Base-by-base conservation (phyloP, 192 early-diverging fungal species). In the Backusella westeae region DNA sequence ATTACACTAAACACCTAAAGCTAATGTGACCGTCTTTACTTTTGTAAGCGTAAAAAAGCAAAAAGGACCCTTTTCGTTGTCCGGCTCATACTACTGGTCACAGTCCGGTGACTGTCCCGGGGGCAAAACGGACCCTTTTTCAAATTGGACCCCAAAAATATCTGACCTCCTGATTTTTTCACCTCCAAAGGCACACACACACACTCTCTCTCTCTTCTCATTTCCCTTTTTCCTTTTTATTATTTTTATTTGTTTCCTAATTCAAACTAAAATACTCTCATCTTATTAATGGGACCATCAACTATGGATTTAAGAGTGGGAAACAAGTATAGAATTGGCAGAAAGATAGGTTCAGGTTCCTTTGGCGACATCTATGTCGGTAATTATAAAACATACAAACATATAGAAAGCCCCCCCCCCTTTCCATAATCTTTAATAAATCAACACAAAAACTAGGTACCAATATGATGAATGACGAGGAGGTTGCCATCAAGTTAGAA, bases 311-410 rank as follows among this genome's bases (percentile, higher is more conserved):
- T 94, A 74, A 83, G 95, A 81, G 93, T 99, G 67, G 96, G 92
- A 79, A 95, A 94, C 86, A 96, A 95, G 86, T 99, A 93, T 87
- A 90, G 92, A 77, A 90, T 99, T 71, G 96, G 96, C 68, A 89
- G 94, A 75, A 99, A 98, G 87, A 95, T 99, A 84, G 97, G 97
- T 69, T 91, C 93, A 67, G 97, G 97, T 69, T 95, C 94, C 65
- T 99, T 99, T 91, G 97, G 97, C 71, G 97, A 98, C 80, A 97
- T 99, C 81, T 98, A 93, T 81, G 90, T 97, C 59, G 94, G 94
- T 94, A 63, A 63, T 29, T 32, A 35, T 32, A 32, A 32, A 32
- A 32, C 32, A 32, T 32, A 32, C 32, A 53, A 8, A 53, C 1
- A 53, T 7, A n/a, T 17, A 21, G 5, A 21, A 53, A 53, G 3